Evolutionary conservation across 257 asterid species (phyloP), one percentile per base, ranked within the genome.

Genomic region (Cordia subcordata): DNA sequence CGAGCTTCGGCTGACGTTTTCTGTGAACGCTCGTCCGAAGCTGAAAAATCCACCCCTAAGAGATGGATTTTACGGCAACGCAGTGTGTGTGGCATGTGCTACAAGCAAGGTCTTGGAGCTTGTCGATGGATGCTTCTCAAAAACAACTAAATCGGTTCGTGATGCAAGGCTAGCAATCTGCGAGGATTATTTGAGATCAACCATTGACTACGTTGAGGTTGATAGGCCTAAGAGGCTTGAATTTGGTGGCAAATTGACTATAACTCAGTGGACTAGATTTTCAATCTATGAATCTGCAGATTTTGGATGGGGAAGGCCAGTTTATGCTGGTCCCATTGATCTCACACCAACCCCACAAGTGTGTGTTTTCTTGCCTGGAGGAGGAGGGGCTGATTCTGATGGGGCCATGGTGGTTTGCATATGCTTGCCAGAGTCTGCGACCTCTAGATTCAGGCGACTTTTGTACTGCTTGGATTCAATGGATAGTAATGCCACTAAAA

Each of bases 261-360:
- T 88, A 64, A 88, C 94, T n/a, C 98, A 91, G 42, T 91, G 98
- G 96, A 91, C 98, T 4, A 80, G 94, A 63, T 84, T 91, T 67
- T 79, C 83, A 0, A 83, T 88, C 3, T 85, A 88, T 13, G 95
- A 88, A 39, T 67, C 83, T 0, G 85, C 92, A 9, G 94, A 91
- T 70, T 91, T 88, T 21, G 96, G 98, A 4, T 91, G 96, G 96
- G 98, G 98, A 18, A 76, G 75, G 62, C 95, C 94, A 13, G 35
- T 72, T 1, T 91, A 91, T 16, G 96, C 94, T 0, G 98, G 96
- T 11, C 95, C 98, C 9, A 88, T 84, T 8, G 98, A 88, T 73
- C 71, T 88, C 14, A 84, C 94, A 14, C 96, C 95, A 17, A 91
- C 98, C 10, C 96, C 95, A 11, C 94, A 88, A 55, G 86, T 91